Evolutionary conservation across 495 filamentous ascomycete genomes (phyloP).

Genomic region (Neurospora tetraspora): DNA sequence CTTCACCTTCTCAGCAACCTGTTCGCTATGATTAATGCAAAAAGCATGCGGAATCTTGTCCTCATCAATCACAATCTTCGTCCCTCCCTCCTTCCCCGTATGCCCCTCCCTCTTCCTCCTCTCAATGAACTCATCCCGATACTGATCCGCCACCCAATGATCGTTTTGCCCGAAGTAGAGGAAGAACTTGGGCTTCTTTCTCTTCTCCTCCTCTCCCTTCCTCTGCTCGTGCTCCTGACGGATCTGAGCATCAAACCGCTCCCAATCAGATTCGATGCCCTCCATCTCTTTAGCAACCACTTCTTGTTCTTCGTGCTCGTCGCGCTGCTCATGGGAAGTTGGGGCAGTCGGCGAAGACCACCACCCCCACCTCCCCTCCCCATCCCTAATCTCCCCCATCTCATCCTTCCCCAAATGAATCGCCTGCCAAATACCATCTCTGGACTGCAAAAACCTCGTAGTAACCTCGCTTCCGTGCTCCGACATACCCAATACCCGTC

Average conservation of each 20-base stretch:
- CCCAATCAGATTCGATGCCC: not conserved
- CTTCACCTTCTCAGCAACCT: conserved; percentile 56
- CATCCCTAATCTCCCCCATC: conserved; percentile 62
- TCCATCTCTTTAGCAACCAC: not conserved
- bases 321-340: not conserved
- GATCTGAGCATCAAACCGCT: not conserved
- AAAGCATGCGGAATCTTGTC: conserved; percentile 70
- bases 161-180: conserved; percentile 75
- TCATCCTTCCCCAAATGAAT: conserved; percentile 57
- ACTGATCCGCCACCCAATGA: conserved; percentile 71
- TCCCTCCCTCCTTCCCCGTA: conserved; percentile 28
- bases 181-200: conserved; percentile 43
- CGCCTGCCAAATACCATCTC: conserved; percentile 57
- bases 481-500: conserved; percentile 43
- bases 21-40: conserved; percentile 58
- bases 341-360: conserved; percentile 36
- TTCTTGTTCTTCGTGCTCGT: not conserved
- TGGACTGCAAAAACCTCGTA: conserved; percentile 49
- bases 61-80: conserved; percentile 64
- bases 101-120: conserved; percentile 27
- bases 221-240: not conserved
- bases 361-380: conserved; percentile 69
- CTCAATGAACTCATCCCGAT: conserved; percentile 63
- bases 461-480: conserved; percentile 50
- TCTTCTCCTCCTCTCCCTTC: not conserved